Percentiles rank a stretch among this genome's conserved stretches.
phyloP scores from a whole-genome alignment of 352 stramenopile species.

The Labyrinthula sp. region DNA sequence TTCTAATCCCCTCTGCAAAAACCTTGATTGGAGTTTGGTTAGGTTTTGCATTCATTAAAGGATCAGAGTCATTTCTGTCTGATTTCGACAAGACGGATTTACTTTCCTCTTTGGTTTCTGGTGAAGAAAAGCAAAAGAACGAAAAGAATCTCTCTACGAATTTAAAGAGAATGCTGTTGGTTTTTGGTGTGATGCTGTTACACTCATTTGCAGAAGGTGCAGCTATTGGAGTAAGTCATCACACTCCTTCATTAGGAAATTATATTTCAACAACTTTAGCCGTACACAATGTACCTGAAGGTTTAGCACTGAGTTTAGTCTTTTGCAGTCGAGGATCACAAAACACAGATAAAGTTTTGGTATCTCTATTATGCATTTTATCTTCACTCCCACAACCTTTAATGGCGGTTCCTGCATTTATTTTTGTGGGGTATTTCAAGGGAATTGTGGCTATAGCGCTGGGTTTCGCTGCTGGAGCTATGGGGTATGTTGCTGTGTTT shows the following conservation, averaged over 20 bases:
- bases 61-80: slow-evolving; percentile 74
- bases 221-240: slow-evolving; percentile 76
- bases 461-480: slow-evolving; percentile 84
- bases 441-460: slow-evolving; percentile 76
- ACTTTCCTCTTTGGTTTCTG: slow-evolving; percentile 39
- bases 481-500: slow-evolving; percentile 77
- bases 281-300: slow-evolving; percentile 94
- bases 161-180: slow-evolving; percentile 70
- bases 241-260: slow-evolving; percentile 65
- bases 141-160: too few species aligned
- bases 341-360: too few species aligned
- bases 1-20: slow-evolving; percentile 47
- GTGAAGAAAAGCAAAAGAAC: too few species aligned
- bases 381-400: slow-evolving; percentile 72
- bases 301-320: slow-evolving; percentile 76
- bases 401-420: slow-evolving; percentile 85
- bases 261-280: slow-evolving; percentile 90
- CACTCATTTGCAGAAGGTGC: slow-evolving; percentile 92
- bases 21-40: slow-evolving; percentile 61
- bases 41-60: slow-evolving; percentile 83
- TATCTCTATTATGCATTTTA: slow-evolving; percentile 64
- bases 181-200: slow-evolving; percentile 95
- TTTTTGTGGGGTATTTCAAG: slow-evolving; percentile 73
- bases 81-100: slow-evolving; percentile 79
- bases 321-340: slow-evolving; percentile 71